phyloP scores from a whole-genome alignment of 2,329 filamentous ascomycete genomes.

The Pezicula radicicola region DNA sequence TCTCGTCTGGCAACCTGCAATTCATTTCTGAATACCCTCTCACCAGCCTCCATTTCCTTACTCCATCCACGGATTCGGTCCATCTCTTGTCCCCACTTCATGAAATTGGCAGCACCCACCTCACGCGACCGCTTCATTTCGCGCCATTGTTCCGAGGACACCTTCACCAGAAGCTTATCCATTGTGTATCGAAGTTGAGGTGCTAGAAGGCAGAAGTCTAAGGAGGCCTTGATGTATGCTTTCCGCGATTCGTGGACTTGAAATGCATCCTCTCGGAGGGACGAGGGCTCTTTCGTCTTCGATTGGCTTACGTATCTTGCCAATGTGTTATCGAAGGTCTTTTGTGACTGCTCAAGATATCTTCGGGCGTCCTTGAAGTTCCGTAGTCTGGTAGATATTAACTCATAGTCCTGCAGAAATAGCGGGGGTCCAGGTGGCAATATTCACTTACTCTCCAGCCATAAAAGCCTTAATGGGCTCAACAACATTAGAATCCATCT shows the following conservation, averaged over 20 bases:
- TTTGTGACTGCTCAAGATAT: conserved; percentile 75
- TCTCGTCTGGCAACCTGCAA: conserved; percentile 75
- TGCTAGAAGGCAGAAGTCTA: conserved; percentile 89
- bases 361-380: conserved; percentile 83
- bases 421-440: background rate
- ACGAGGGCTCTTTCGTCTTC: conserved; percentile 91
- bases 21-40: conserved; percentile 78
- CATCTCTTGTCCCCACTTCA: conserved; percentile 74
- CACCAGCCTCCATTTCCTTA: conserved; percentile 89
- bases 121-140: conserved; percentile 77
- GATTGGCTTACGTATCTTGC: conserved; percentile 80
- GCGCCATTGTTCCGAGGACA: conserved; percentile 84
- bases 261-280: conserved; percentile 91
- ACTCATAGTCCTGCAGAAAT: background rate
- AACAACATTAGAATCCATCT: conserved; percentile 71
- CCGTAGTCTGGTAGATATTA: conserved; percentile 45
- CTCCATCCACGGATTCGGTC: conserved; percentile 91
- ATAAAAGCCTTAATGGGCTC: conserved; percentile 83
- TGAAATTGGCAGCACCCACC: conserved; percentile 55
- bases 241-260: conserved; percentile 91
- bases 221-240: conserved; percentile 82
- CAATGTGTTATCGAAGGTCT: conserved; percentile 77
- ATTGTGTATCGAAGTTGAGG: conserved; percentile 81
- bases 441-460: conserved; percentile 53
- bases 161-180: conserved; percentile 80